Evolutionary conservation across 106 monocot genomes (phyloP), one percentile per base, ranked within the genome.

Genomic region (Dioscorea alata): DNA sequence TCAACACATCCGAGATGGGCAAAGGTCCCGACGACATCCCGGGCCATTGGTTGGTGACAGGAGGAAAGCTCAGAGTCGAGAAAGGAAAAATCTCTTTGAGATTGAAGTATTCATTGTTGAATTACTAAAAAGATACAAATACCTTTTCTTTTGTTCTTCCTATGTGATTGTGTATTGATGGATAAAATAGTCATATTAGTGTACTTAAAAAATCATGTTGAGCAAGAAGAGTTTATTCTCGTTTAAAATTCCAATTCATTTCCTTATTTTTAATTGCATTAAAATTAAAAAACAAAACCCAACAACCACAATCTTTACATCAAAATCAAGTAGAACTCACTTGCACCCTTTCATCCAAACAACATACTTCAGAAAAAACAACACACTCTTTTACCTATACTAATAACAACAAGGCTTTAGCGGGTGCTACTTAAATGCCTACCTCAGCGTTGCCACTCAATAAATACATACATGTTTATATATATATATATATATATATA

Each of bases 21-120:
- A 86, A 77, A 65, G 93, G 89, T 1, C 84, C 93, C 13, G 83
- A 94, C 12, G 86, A 94, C 53, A 61, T 58, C 1, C 94, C 90
- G 0, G 94, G 89, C 49, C 94, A 94, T 67, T 93, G 93, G 93
- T 54, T 93, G 66, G 86, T 93, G 23, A 93, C 89, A 0, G 93
- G 93, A 0, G 86, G 83, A 13, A 93, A 94, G 77, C 84, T 94
- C 25, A 86, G 94, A 18, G 74, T 86, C 25, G 90, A 94, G 71
- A 89, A 78, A 78, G 90, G 89, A 50, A 89, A 77, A 74, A 80
- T 94, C 72, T 76, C 82, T 74, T 68, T 89, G 73, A 84, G 90
- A 61, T 71, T 90, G n/a, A 94, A 94, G 63, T 94, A 90, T 77
- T 89, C 94, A 57, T 73, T 94, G 63, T 58, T 94, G 68, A 87